phyloP scores from a whole-genome alignment of 2,329 filamentous ascomycete genomes.

The Anthostomella pinea region DNA sequence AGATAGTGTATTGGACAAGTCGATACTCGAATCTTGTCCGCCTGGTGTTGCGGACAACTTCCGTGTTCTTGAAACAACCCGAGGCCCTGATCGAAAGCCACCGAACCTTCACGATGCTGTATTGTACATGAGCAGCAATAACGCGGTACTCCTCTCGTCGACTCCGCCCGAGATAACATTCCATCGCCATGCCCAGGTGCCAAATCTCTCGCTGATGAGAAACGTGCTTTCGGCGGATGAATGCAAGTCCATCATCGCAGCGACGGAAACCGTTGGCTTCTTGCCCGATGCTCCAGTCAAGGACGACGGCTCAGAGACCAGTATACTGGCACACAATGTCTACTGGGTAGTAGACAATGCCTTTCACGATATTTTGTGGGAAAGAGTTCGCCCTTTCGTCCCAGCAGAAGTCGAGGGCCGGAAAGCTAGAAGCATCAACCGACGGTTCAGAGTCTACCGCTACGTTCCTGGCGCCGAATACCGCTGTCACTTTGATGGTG shows the following conservation, averaged over 20 bases:
- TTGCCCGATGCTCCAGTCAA: conserved; percentile 62
- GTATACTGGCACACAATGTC: conserved; percentile 18
- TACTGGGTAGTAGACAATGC: conserved; percentile 18
- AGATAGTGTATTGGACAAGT: conserved; percentile 56
- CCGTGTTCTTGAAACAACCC: conserved; percentile 59
- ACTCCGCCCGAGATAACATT: conserved; percentile 47
- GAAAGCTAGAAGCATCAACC: conserved; percentile 60
- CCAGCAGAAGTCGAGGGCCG: conserved; percentile 52
- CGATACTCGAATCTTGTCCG: conserved; percentile 45
- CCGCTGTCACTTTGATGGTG: conserved; percentile 67
- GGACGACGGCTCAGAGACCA: conserved; percentile 29
- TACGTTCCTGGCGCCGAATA: conserved; percentile 74
- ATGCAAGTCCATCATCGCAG: conserved; percentile 64
- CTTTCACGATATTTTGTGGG: conserved; percentile 16
- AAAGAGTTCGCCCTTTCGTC: conserved; percentile 12
- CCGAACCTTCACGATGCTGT: conserved; percentile 66
- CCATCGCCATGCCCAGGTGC: conserved; percentile 60
- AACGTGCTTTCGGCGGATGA: conserved; percentile 60
- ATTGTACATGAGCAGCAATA: conserved; percentile 58
- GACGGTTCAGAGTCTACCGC: conserved; percentile 68
- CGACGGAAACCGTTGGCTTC: conserved; percentile 63
- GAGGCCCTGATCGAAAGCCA: conserved; percentile 60
- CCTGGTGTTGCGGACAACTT: conserved; percentile 41
- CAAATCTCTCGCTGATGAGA: conserved; percentile 57
- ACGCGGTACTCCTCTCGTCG: conserved; percentile 52